Conservation (phyloP, 805 yeast genomes). For the Allodekkera sacchari region DNA sequence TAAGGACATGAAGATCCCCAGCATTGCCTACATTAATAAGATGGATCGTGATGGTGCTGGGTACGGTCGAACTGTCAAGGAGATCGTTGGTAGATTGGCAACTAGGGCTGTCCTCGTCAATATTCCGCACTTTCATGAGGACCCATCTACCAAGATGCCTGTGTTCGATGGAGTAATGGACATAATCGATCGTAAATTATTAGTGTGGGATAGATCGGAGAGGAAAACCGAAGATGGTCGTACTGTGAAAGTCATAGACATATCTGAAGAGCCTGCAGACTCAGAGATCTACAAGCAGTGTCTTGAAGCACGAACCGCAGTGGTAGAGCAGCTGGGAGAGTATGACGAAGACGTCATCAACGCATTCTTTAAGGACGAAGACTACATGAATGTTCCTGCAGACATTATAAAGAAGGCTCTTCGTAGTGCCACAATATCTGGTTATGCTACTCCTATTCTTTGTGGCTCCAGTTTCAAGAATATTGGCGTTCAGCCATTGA, state of each 20-base stretch:
- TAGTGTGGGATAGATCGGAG: conserved; percentile 35
- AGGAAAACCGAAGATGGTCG: conserved; percentile 34
- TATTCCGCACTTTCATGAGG: conserved; percentile 59
- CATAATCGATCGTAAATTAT: conserved; percentile 51
- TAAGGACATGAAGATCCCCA: conserved; percentile 55
- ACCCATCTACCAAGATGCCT: conserved; percentile 26
- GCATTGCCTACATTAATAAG: conserved; percentile 76
- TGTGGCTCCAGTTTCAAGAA: conserved; percentile 92
- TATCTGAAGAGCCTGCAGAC: conserved; percentile 22
- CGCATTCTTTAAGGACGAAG: conserved; percentile 66
- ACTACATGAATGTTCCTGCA: conserved; percentile 58
- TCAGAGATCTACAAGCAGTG: conserved; percentile 40
- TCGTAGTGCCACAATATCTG: conserved; percentile 50
- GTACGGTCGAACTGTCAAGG: conserved; percentile 80
- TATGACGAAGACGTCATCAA: conserved; percentile 72
- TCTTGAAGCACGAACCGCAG: conserved; percentile 54
- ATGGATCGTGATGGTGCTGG: conserved; percentile 98
- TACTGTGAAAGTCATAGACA: conserved; percentile 37
- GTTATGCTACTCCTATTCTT: conserved; percentile 63
- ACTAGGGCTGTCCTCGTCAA: conserved; percentile 71
- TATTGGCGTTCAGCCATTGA: conserved; percentile 89
- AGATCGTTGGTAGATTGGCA: conserved; percentile 64
- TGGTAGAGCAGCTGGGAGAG: conserved; percentile 80
- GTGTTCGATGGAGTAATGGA: conserved; percentile 69
- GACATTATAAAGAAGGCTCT: conserved; percentile 50